A percentile compares a stretch with the other conserved stretches of the same genome.
Conservation (phyloP, 306 rosid genomes). For the Cicer pinnatifidum region DNA sequence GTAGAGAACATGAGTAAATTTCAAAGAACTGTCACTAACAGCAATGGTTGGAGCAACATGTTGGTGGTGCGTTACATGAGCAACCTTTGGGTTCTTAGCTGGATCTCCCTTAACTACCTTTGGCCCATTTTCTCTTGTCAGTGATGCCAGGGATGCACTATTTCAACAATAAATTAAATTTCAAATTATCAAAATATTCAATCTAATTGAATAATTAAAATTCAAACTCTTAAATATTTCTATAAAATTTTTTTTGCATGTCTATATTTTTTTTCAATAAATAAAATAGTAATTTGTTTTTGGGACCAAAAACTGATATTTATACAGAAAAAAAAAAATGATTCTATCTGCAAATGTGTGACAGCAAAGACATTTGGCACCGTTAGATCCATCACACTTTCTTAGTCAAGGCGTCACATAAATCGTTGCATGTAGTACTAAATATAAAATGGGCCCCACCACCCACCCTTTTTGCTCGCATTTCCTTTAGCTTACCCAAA, state of each 20-base stretch:
- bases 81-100: constrained; percentile 44
- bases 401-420: constrained; percentile 11
- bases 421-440: constrained; percentile 33
- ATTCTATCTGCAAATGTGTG: constrained; percentile 3
- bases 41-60: constrained; percentile 59
- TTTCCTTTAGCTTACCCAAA: not conserved
- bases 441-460: constrained; percentile 23
- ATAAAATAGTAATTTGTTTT: too few relatives aligned
- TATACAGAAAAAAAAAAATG: not conserved
- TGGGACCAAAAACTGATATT: not conserved
- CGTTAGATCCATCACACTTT: constrained; percentile 30
- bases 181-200: too few relatives aligned
- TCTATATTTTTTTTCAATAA: too few relatives aligned
- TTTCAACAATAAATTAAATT: constrained; percentile 8
- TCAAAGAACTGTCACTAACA: constrained; percentile 81
- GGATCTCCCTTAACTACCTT: constrained; percentile 90
- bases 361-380: not conserved
- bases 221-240: too few relatives aligned
- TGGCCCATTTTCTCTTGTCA: constrained; percentile 92
- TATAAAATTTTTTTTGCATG: too few relatives aligned
- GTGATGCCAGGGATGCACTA: constrained; percentile 92
- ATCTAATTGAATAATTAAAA: too few relatives aligned
- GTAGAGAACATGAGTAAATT: constrained; percentile 89
- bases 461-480: not conserved
- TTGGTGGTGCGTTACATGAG: constrained; percentile 52